phyloP scores from a whole-genome alignment of 164 flowering plant species.

The Stephania japonica region DNA sequence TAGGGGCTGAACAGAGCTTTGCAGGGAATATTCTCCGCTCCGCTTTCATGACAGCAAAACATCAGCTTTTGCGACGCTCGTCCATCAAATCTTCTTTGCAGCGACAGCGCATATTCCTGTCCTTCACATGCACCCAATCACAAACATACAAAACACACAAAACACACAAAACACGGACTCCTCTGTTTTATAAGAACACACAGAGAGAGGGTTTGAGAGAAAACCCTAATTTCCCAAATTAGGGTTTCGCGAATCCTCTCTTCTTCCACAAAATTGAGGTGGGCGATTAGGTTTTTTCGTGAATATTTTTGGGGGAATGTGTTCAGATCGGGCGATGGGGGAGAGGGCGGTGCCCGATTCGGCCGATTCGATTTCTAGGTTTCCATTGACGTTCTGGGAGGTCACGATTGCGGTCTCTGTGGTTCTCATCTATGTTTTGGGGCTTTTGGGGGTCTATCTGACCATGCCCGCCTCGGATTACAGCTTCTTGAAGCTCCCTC shows the following conservation, averaged over 20 bases:
- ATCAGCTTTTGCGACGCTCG: background rate
- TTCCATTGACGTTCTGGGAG: conserved; percentile 51
- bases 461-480: conserved; percentile 93
- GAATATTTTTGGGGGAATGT: background rate
- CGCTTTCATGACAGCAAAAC: too few species aligned
- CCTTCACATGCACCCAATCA: background rate
- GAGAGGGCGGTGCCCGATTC: background rate
- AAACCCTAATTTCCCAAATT: background rate
- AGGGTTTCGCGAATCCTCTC: background rate
- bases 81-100: background rate
- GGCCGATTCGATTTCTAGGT: background rate
- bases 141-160: too few species aligned
- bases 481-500: conserved; percentile 88
- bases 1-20: too few species aligned
- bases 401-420: conserved; percentile 48
- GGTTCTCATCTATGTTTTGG: conserved; percentile 45
- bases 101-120: conserved; percentile 9
- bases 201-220: background rate
- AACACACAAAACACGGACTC: too few species aligned
- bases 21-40: background rate
- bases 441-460: conserved; percentile 59
- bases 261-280: background rate
- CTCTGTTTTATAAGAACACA: background rate
- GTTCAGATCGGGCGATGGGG: background rate
- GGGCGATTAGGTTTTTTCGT: background rate